Evolutionary conservation across 805 yeast species (phyloP).

Genomic region (Kodamaea sagamina): DNA sequence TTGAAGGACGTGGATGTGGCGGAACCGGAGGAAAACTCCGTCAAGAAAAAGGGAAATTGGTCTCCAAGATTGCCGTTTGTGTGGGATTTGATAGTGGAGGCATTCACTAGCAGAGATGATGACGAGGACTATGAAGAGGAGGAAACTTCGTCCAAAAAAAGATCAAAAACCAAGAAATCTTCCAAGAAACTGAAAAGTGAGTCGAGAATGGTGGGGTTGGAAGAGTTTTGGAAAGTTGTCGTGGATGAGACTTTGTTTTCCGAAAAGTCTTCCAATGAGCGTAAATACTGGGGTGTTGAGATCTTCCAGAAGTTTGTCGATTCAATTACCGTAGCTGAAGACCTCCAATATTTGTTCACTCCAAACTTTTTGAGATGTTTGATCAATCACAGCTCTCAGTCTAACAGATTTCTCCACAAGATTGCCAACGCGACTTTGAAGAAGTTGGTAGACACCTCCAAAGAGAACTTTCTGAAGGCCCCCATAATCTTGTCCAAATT

Average conservation of each 20-base stretch:
- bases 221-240: conserved; percentile 76
- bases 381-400: conserved; percentile 72
- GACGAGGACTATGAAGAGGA: conserved; percentile 24
- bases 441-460: conserved; percentile 41
- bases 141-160: conserved; percentile 39
- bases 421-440: conserved; percentile 57
- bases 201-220: conserved; percentile 22
- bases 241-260: conserved; percentile 82
- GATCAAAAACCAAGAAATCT: conserved; percentile 30
- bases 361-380: conserved; percentile 70
- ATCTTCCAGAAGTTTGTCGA: conserved; percentile 55
- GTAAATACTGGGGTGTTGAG: conserved; percentile 85
- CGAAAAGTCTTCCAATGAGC: conserved; percentile 75
- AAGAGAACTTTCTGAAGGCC: conserved; percentile 41
- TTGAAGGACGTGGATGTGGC: conserved; percentile 56
- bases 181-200: conserved; percentile 17
- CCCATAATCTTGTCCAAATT: conserved; percentile 31
- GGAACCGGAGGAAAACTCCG: conserved; percentile 39
- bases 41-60: conserved; percentile 69
- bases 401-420: conserved; percentile 65
- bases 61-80: conserved; percentile 72
- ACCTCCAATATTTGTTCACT: conserved; percentile 45
- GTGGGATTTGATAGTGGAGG: conserved; percentile 62
- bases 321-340: conserved; percentile 18
- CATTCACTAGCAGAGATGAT: conserved; percentile 31